Conservation (phyloP, 352 stramenopile species). For the Phytopythium mirpurense region DNA sequence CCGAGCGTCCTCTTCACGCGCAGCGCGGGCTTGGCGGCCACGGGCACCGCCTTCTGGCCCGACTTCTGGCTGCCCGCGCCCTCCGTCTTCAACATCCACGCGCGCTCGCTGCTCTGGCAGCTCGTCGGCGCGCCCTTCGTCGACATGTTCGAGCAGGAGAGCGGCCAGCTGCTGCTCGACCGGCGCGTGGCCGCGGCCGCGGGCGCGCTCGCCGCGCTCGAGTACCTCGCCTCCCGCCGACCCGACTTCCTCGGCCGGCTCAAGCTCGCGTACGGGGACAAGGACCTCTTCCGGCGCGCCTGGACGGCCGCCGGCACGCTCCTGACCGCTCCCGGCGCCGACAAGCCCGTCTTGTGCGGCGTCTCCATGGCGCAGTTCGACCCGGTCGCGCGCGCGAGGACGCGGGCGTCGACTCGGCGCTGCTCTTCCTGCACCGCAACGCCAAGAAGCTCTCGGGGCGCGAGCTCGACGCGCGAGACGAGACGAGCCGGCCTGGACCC, state of each 20-base stretch:
- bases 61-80: slow-evolving; percentile 57
- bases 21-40: slow-evolving; percentile 24
- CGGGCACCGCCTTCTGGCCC: slow-evolving; percentile 56
- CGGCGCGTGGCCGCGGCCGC: slow-evolving; percentile 24
- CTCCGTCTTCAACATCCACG: slow-evolving; percentile 59
- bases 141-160: slow-evolving; percentile 73
- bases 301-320: slow-evolving; percentile 36
- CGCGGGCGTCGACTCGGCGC: slow-evolving; percentile 6
- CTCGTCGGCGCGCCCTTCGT: slow-evolving; percentile 37
- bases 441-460: slow-evolving; percentile 24
- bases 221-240: slow-evolving; percentile 37
- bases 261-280: slow-evolving; percentile 44
- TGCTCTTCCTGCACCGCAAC: slow-evolving; percentile 53
- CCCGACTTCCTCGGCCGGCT: slow-evolving; percentile 29
- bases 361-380: slow-evolving; percentile 49
- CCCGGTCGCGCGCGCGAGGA: slow-evolving; percentile 4
- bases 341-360: slow-evolving; percentile 34
- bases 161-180: slow-evolving; percentile 51
- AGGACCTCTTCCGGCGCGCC: slow-evolving; percentile 56
- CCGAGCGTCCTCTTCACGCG: slow-evolving; percentile 51
- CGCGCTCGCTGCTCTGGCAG: slow-evolving; percentile 43
- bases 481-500: background rate
- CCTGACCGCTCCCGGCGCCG: background rate
- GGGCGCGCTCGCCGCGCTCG: slow-evolving; percentile 17
- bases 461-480: background rate